These are phyloP conservation scores for Arthrobotrys iridis DNA, from an alignment of 2,329 filamentous ascomycete species.

Conservation along the genomic window DNA sequence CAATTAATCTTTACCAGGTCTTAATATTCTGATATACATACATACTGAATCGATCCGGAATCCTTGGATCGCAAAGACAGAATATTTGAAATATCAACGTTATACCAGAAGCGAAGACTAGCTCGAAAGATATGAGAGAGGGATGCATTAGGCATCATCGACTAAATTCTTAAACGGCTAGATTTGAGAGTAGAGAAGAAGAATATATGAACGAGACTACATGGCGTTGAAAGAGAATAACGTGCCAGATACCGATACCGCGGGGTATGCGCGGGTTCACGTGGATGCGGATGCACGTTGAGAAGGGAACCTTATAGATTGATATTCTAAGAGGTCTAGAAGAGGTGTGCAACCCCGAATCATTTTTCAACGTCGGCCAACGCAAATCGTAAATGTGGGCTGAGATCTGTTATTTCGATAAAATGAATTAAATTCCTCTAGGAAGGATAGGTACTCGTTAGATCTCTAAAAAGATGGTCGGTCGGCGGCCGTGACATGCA, in stretches of 20 bases:
- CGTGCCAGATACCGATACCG: not conserved
- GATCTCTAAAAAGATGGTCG: not conserved
- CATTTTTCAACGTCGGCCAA: conserved; percentile 1
- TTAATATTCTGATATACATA: not conserved
- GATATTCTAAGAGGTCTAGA: not conserved
- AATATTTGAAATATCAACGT: too few species aligned
- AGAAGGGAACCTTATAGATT: not conserved
- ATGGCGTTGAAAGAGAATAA: not conserved
- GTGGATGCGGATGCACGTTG: not conserved
- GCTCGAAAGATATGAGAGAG: too few species aligned
- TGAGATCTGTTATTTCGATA: not conserved
- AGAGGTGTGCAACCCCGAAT: not conserved
- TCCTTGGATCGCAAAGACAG: too few species aligned
- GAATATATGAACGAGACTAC: not conserved
- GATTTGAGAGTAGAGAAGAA: too few species aligned
- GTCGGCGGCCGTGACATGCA: conserved; percentile 5
- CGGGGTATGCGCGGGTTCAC: not conserved
- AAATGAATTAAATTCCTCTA: not conserved
- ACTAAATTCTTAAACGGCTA: too few species aligned
- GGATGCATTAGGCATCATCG: too few species aligned
- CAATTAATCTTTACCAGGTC: not conserved
- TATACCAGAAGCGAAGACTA: too few species aligned
- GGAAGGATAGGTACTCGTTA: not conserved
- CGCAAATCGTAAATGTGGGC: not conserved
- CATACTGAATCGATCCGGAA: too few species aligned